Evolutionary conservation across 2,329 filamentous ascomycete genomes (phyloP), one percentile per base, ranked within the genome.

Genomic region (Xylariaceae sp.): DNA sequence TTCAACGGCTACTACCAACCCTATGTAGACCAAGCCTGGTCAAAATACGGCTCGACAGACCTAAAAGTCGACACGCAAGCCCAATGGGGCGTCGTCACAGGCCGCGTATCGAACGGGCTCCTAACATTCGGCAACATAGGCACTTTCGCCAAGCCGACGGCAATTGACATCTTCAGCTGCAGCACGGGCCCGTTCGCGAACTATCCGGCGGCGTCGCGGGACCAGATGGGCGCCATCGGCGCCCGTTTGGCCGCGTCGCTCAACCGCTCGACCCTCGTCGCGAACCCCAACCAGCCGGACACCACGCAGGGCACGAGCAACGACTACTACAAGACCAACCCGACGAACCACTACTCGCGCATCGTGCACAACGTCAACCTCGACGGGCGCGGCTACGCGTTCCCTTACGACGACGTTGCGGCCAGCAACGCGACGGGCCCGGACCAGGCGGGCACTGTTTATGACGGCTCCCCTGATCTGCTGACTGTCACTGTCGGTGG

Each of bases 211-310:
- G 70, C 69, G 36, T 73, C 75, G 51, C 65, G 70, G 2, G 72
- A 71, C 47, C 70, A 76, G 63, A 75, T 78, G 66, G 79, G 81
- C 55, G 84, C 84, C 39, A 80, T 92, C 52, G 84, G 85, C 8
- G 87, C 89, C 0, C 78, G 89, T n/a, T 72, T 94, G 13, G 80
- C 86, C 0, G 88, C 89, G 1, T 87, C 86, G 0, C 81, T 92
- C 64, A 90, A 92, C 70, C 79, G 89, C 19, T 84, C 80, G 32
- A 92, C 86, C 10, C 70, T 94, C 56, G 70, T 88, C 47, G 65
- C 70, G 18, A 72, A 79, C 61, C 49, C 67, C n/a, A 62, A 65
- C 59, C 83, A 80, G 70, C 83, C 80, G 13, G 74, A 79, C 51
- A 73, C 74, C 41, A 3, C 7, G 3, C 2, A 13, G 9, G 21